A percentile compares a stretch with the other conserved stretches of the same genome.
phyloP scores from a whole-genome alignment of 495 filamentous ascomycete genomes.

The Xylona heveae region DNA sequence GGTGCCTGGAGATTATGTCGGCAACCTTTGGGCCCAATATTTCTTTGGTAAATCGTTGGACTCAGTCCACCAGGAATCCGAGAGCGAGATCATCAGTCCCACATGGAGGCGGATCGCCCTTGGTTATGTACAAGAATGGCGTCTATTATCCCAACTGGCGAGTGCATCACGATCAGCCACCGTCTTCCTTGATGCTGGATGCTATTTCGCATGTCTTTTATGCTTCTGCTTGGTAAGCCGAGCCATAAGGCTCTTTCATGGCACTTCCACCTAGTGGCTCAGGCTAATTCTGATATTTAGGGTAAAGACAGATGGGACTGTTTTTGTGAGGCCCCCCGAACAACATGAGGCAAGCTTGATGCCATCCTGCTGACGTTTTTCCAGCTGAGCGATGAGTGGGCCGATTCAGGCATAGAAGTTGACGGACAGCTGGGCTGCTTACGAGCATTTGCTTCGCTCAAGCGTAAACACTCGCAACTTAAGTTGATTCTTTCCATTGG shows the following conservation, averaged over 20 bases:
- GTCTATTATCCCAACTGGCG: slow-evolving; percentile 84
- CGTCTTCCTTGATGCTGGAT: slow-evolving; percentile 50
- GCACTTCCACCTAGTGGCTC: slow-evolving; percentile 1
- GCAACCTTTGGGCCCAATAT: no score
- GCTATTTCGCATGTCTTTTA: slow-evolving; percentile 69
- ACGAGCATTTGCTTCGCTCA: slow-evolving; percentile 52
- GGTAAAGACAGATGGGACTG: slow-evolving; percentile 56
- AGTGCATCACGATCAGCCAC: slow-evolving; percentile 57
- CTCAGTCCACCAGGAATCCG: no score
- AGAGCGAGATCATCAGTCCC: no score
- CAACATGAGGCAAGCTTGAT: not conserved
- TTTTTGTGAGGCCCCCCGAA: slow-evolving; percentile 38
- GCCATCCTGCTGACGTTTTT: not conserved
- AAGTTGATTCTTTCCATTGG: slow-evolving; percentile 74
- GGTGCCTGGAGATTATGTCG: no score
- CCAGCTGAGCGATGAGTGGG: slow-evolving; percentile 73
- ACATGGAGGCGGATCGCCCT: no score
- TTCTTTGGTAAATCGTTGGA: no score
- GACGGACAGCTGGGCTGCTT: slow-evolving; percentile 62
- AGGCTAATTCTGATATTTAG: slow-evolving; percentile 17
- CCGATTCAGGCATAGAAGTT: slow-evolving; percentile 58
- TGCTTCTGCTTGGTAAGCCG: slow-evolving; percentile 50
- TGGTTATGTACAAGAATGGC: slow-evolving; percentile 40
- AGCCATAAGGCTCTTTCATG: not conserved
- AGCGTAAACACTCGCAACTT: slow-evolving; percentile 51